A percentile compares a stretch with the other conserved stretches of the same genome.
Conservation (phyloP, 345 rosid genomes). For the Camelina hispida region DNA sequence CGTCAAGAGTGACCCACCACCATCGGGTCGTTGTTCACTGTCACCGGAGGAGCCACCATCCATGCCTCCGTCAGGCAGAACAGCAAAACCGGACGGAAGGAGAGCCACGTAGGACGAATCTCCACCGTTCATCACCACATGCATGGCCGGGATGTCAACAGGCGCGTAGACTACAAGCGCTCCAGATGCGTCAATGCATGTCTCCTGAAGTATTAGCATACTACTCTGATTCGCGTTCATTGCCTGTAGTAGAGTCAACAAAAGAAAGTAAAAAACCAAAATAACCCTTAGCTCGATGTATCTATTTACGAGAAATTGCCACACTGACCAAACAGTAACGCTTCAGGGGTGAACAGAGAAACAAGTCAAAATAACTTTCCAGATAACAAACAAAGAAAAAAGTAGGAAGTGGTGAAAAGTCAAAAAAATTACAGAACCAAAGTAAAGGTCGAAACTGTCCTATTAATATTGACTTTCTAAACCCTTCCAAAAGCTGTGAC, state of each 20-base stretch:
- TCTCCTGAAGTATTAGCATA: slow-evolving; percentile 74
- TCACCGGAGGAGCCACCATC: slow-evolving; percentile 28
- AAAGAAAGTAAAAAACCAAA: neutral
- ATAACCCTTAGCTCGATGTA: neutral
- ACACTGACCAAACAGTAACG: slow-evolving; percentile 37
- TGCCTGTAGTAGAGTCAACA: slow-evolving; percentile 42
- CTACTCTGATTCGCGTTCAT: slow-evolving; percentile 63
- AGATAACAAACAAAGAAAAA: neutral
- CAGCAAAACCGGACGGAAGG: slow-evolving; percentile 83
- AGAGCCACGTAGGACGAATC: slow-evolving; percentile 84
- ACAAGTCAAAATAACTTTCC: slow-evolving; percentile 38
- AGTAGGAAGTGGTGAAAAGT: slow-evolving; percentile 36
- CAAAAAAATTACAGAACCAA: slow-evolving; percentile 32
- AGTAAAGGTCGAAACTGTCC: slow-evolving; percentile 55
- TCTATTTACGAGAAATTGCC: slow-evolving; percentile 28
- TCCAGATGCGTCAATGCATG: slow-evolving; percentile 62
- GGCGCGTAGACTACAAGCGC: slow-evolving; percentile 74
- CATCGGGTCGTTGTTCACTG: slow-evolving; percentile 33
- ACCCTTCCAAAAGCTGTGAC: slow-evolving; percentile 36
- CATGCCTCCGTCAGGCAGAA: slow-evolving; percentile 60
- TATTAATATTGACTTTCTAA: slow-evolving; percentile 63
- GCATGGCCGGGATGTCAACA: slow-evolving; percentile 65
- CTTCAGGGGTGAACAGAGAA: slow-evolving; percentile 2
- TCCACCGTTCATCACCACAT: slow-evolving; percentile 66
- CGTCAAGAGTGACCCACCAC: slow-evolving; percentile 76